Evolutionary conservation across 202 grass and related monocot genomes (phyloP).

Genomic region (Panicum virgatum): DNA sequence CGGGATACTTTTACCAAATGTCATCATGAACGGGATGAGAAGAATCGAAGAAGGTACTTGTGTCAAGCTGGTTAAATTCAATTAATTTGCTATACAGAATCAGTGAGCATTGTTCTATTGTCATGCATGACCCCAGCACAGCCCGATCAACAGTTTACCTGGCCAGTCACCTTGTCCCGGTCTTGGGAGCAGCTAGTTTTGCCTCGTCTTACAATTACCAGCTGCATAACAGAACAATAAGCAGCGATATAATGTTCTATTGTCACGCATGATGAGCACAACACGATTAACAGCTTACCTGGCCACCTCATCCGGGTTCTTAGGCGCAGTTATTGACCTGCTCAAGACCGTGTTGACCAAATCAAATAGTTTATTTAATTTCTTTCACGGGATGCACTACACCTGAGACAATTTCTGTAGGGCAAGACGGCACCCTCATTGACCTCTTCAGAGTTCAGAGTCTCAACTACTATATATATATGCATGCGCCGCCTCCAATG

Average conservation of each 20-base stretch:
- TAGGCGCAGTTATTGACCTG: neutral
- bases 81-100: too few relatives aligned
- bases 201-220: too few relatives aligned
- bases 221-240: too few relatives aligned
- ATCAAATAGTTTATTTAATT: neutral
- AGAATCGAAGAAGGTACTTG: too few relatives aligned
- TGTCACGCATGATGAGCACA: neutral
- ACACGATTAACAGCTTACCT: neutral
- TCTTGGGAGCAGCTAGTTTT: too few relatives aligned
- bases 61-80: too few relatives aligned
- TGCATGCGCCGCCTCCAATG: neutral
- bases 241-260: neutral
- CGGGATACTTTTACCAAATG: too few relatives aligned
- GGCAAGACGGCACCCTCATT: neutral
- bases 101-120: too few relatives aligned
- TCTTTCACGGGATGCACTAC: neutral
- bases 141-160: too few relatives aligned
- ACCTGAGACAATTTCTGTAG: neutral
- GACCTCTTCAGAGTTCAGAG: constrained; percentile 5
- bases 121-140: too few relatives aligned
- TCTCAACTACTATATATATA: neutral
- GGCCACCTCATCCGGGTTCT: neutral
- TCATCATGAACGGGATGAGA: too few relatives aligned
- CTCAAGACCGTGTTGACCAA: neutral
- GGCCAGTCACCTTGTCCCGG: too few relatives aligned